Percentiles rank a stretch among this genome's conserved stretches.
These are phyloP conservation scores for Aspergillus latus DNA, from an alignment of 2,329 filamentous ascomycete species.

Conservation along the genomic window DNA sequence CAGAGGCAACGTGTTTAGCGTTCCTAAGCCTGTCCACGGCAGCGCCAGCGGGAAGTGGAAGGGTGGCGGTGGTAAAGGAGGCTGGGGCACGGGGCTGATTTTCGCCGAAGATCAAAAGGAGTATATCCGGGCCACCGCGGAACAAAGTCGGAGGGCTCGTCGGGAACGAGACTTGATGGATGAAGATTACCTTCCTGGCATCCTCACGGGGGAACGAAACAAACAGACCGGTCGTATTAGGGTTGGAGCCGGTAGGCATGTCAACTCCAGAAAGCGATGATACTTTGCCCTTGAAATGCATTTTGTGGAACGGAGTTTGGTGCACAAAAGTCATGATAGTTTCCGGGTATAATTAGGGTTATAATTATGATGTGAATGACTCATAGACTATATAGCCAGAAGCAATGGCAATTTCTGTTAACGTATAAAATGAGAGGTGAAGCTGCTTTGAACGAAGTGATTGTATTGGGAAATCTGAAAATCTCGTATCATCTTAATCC, in stretches of 20 bases:
- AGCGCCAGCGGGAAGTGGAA: conserved; percentile 73
- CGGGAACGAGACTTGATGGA: conserved; percentile 88
- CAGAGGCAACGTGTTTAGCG: conserved; percentile 84
- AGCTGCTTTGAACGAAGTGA: not conserved
- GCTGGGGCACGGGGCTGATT: conserved; percentile 82
- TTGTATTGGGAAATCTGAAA: conserved; percentile 17
- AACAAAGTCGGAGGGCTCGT: conserved; percentile 58
- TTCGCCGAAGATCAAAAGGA: conserved; percentile 96
- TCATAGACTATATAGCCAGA: conserved; percentile 15
- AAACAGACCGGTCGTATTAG: conserved; percentile 66
- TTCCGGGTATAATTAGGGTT: conserved; percentile 13
- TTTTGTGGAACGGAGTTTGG: conserved; percentile 22
- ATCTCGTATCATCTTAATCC: conserved; percentile 28
- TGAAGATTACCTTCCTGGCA: conserved; percentile 82
- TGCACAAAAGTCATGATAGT: conserved; percentile 23
- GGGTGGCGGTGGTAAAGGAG: conserved; percentile 72
- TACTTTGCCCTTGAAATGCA: conserved; percentile 21
- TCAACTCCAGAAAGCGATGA: conserved; percentile 70
- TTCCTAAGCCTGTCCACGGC: conserved; percentile 86
- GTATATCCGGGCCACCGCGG: conserved; percentile 64
- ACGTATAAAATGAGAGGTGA: not conserved
- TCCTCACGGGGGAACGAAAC: conserved; percentile 76
- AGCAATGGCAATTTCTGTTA: conserved; percentile 13
- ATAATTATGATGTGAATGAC: conserved; percentile 13
- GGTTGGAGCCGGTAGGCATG: conserved; percentile 80